phyloP scores from a whole-genome alignment of 2,329 filamentous ascomycete genomes.

The Colletotrichum lindemuthianum region DNA sequence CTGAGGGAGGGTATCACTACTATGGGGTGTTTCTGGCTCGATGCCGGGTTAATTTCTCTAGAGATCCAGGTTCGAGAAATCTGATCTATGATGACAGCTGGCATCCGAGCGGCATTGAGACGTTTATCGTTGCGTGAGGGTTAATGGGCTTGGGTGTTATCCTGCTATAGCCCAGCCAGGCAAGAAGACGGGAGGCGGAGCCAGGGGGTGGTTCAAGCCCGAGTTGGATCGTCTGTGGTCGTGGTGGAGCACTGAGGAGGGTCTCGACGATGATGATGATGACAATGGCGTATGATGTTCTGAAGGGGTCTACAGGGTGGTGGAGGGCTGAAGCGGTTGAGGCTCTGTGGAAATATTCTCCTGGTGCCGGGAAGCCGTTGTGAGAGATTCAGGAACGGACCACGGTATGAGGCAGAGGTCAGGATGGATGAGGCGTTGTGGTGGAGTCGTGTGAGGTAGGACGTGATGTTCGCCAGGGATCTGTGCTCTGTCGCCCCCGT shows the following conservation, averaged over 20 bases:
- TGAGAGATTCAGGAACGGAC: slow-evolving; percentile 18
- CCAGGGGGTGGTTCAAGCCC: slow-evolving; percentile 21
- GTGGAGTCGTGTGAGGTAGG: slow-evolving; percentile 32
- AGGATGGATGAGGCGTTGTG: slow-evolving; percentile 32
- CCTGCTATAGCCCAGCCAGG: slow-evolving; percentile 29
- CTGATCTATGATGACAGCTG: slow-evolving; percentile 62
- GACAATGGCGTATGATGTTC: slow-evolving; percentile 15
- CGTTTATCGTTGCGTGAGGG: slow-evolving; percentile 41
- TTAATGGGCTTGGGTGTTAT: slow-evolving; percentile 6
- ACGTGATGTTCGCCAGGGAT: slow-evolving; percentile 35
- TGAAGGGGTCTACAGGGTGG: slow-evolving; percentile 4
- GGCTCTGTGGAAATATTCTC: slow-evolving; percentile 28
- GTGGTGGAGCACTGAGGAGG: slow-evolving; percentile 22
- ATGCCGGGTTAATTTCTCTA: slow-evolving; percentile 49
- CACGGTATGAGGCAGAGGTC: slow-evolving; percentile 26
- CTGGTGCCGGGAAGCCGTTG: slow-evolving; percentile 34
- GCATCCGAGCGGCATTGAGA: slow-evolving; percentile 64
- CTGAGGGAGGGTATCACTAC: slow-evolving; percentile 43
- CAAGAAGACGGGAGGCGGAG: slow-evolving; percentile 21
- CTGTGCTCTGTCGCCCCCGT: slow-evolving; percentile 39
- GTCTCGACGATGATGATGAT: not conserved
- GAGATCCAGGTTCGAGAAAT: slow-evolving; percentile 61
- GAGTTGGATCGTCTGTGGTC: slow-evolving; percentile 17
- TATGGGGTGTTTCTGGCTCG: slow-evolving; percentile 51
- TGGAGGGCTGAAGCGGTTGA: slow-evolving; percentile 32